Conservation (phyloP, 441 rosid species). For the Pelargonium myrrhifolium region DNA sequence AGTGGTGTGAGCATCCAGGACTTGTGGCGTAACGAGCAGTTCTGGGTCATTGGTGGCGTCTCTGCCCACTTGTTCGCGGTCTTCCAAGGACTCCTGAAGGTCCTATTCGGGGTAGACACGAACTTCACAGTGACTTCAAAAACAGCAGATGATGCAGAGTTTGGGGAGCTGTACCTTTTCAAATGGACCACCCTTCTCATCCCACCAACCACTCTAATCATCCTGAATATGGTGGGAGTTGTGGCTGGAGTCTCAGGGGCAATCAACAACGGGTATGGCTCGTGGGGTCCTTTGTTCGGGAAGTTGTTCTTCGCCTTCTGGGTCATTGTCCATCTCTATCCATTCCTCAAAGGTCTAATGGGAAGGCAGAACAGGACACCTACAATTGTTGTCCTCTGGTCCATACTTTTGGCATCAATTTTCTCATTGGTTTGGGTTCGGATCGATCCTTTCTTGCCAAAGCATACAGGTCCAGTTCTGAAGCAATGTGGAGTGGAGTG, state of each 20-base stretch:
- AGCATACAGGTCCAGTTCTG: constrained; percentile 77
- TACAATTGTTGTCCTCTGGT: constrained; percentile 89
- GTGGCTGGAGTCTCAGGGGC: constrained; percentile 94
- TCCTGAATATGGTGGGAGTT: constrained; percentile 89
- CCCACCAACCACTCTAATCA: constrained; percentile 91
- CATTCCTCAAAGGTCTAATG: constrained; percentile 96
- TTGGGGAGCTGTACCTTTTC: constrained; percentile 81
- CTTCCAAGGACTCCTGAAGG: constrained; percentile 92
- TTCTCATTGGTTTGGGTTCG: constrained; percentile 92
- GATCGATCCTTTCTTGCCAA: constrained; percentile 81
- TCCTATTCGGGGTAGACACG: constrained; percentile 90
- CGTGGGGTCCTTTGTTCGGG: constrained; percentile 96
- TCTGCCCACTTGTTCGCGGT: constrained; percentile 93
- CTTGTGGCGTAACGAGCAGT: constrained; percentile 99
- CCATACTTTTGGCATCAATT: constrained; percentile 80
- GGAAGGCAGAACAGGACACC: constrained; percentile 95
- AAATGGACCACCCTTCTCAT: constrained; percentile 98
- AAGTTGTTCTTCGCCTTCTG: constrained; percentile 94
- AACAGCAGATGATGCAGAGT: constrained; percentile 89
- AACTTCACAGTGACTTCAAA: constrained; percentile 95
- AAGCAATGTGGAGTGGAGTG: constrained; percentile 93
- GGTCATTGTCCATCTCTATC: constrained; percentile 95
- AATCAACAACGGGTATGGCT: constrained; percentile 84
- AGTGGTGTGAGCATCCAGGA: constrained; percentile 98
- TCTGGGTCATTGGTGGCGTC: constrained; percentile 99